Evolutionary conservation across 768 basidiomycete genomes (phyloP), one percentile per base, ranked within the genome.

Genomic region (Zangia roseola): DNA sequence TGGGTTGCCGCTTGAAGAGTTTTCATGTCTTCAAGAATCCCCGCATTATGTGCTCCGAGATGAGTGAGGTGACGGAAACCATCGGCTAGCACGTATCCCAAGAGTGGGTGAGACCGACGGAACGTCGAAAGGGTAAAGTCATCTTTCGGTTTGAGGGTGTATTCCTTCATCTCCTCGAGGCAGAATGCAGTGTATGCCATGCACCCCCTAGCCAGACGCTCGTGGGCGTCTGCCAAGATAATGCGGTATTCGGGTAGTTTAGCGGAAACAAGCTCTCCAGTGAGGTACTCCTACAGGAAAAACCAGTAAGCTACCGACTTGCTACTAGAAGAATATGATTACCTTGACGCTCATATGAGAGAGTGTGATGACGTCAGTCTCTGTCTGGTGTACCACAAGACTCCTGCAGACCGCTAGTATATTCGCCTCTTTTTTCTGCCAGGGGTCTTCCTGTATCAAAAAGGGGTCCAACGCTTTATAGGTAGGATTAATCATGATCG

Each of bases 211-310:
- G 52, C 56, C 6, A 54, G 24, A 0, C 14, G 28, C 20, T 42
- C 40, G 17, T 58, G 56, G 0, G 43, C 40, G 30, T 50, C 36
- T 26, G 45, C 57, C 26, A 54, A 4, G 7, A 47, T 30, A 2
- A 58, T 45, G 3, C 43, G 57, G 17, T 54, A 40, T 5, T 2
- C 13, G 2, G 48, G 45, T 1, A 58, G 10, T 19, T 43, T 43
- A 1, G 5, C 28, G 1, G 2, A 7, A 21, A 54, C 23, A 0
- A 59, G 45, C 12, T 50, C 49, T 19, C 53, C 57, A 0, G 48
- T 1, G 0, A 58, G 57, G 30, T 58, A 58, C 5, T 59, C 46
- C 57, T 59, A n/a, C n/a, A n/a, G n/a, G n/a, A n/a, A n/a, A n/a
- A n/a, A n/a, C n/a, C n/a, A n/a, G n/a, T n/a, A n/a, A n/a, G n/a